These are phyloP conservation scores for Talaromyces islandicus DNA, from an alignment of 2,329 filamentous ascomycete genomes.

Conservation along the genomic window DNA sequence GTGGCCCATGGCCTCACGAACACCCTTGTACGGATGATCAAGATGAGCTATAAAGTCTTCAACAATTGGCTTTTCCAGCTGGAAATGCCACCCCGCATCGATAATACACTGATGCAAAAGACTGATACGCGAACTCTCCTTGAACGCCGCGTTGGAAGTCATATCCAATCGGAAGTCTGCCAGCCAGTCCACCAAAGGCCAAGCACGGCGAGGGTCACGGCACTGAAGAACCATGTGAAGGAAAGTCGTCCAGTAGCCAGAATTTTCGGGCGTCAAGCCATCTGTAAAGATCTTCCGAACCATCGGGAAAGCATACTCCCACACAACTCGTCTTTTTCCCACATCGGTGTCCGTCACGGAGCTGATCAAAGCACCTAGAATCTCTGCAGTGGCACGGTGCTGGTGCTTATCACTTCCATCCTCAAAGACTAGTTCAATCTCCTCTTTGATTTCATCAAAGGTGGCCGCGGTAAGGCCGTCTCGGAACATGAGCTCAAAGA, in stretches of 20 bases:
- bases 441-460: conserved; percentile 80
- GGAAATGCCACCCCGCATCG: conserved; percentile 94
- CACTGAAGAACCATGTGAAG: conserved; percentile 82
- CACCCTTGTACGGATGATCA: conserved; percentile 96
- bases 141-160: conserved; percentile 94
- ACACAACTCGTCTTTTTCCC: conserved; percentile 68
- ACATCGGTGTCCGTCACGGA: conserved; percentile 73
- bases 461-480: conserved; percentile 70
- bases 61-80: conserved; percentile 77
- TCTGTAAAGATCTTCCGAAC: conserved; percentile 83
- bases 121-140: conserved; percentile 94
- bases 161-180: conserved; percentile 86
- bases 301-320: conserved; percentile 86
- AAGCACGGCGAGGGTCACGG: conserved; percentile 81
- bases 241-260: conserved; percentile 91
- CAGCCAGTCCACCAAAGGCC: conserved; percentile 78
- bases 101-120: conserved; percentile 81
- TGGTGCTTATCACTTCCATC: conserved; percentile 97
- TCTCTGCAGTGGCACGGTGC: conserved; percentile 90
- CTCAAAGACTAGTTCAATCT: conserved; percentile 71
- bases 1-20: conserved; percentile 88
- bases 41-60: conserved; percentile 85
- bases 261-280: conserved; percentile 87
- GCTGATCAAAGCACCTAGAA: conserved; percentile 76
- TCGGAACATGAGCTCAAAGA: conserved; percentile 78